Evolutionary conservation across 768 basidiomycete species (phyloP), one percentile per base, ranked within the genome.

Genomic region (Strobilomyces echinocephalus): DNA sequence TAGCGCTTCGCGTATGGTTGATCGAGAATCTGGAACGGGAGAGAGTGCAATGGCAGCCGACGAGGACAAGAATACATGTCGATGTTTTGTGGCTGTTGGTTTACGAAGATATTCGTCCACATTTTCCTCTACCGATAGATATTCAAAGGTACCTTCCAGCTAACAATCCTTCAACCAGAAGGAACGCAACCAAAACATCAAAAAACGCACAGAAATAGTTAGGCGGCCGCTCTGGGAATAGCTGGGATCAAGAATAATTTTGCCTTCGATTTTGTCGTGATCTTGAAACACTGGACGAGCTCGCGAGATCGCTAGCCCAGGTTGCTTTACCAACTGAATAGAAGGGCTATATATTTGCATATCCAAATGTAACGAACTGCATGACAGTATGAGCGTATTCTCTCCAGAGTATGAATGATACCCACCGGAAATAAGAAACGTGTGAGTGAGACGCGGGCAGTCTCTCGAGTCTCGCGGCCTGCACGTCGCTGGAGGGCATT

Each of bases 141-240:
- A 82, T 18, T 73, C 69, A 61, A 88, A 84, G 10, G 73, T 65
- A 7, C 86, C 86, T 71, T 87, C 83, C 46, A 88, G 69, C 86
- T 88, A 55, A 5, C 8, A 42, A 12, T 47, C 33, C 10, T 30
- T 63, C 28, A 56, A 47, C 28, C 28, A 2, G n/a, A 36, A 9
- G 30, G 47, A 60, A 26, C 31, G 9, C 3, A 38, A 44, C 16
- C 7, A 38, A 43, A 10, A 3, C 7, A 1, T 49, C 15, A 15
- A 12, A 2, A 36, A 54, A 56, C 72, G 49, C 59, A 87, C 87
- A 20, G 80, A 74, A 42, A 88, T 72, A 15, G 75, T 72, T 46
- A 88, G 68, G 18, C 76, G 76, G n/a, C 87, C 86, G 4, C 76
- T 75, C 53, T 72, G 77, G 46, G 73, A 70, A 63, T 73, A 80